phyloP scores from a whole-genome alignment of 2,329 filamentous ascomycete species.

The Tolypocladium guangdongense region DNA sequence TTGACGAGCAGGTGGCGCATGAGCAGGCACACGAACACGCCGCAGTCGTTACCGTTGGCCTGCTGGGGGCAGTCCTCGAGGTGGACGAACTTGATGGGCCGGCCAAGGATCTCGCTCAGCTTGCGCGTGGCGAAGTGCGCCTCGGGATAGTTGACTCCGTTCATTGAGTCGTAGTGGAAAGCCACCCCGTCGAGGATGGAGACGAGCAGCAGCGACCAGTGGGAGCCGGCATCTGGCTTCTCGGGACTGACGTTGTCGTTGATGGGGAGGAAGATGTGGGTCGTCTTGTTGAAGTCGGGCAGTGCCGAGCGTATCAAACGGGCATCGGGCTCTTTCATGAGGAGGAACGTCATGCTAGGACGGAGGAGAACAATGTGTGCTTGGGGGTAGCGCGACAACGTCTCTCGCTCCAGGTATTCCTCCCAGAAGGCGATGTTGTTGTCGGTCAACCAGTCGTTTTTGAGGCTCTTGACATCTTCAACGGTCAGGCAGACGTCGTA shows the following conservation, averaged over 20 bases:
- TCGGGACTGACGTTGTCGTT: slow-evolving; percentile 74
- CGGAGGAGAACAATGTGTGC: slow-evolving; percentile 84
- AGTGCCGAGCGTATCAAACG: slow-evolving; percentile 53
- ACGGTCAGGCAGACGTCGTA: slow-evolving; percentile 52
- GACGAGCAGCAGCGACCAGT: slow-evolving; percentile 91
- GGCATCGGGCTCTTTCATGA: slow-evolving; percentile 61
- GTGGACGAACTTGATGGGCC: slow-evolving; percentile 63
- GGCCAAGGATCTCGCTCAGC: slow-evolving; percentile 56
- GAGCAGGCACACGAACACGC: slow-evolving; percentile 87
- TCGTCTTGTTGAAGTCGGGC: slow-evolving; percentile 68
- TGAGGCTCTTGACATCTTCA: slow-evolving; percentile 80
- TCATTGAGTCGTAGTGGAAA: slow-evolving; percentile 92
- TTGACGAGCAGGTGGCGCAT: slow-evolving; percentile 92
- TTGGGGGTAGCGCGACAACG: slow-evolving; percentile 66
- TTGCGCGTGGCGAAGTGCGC: slow-evolving; percentile 60
- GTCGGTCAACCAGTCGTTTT: slow-evolving; percentile 92
- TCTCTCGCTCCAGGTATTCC: slow-evolving; percentile 88
- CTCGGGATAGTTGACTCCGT: slow-evolving; percentile 63
- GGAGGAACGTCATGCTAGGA: slow-evolving; percentile 84
- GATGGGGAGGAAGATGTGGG: slow-evolving; percentile 91
- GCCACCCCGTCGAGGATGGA: slow-evolving; percentile 79
- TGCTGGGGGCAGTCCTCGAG: slow-evolving; percentile 82
- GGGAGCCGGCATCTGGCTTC: slow-evolving; percentile 77
- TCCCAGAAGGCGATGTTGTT: slow-evolving; percentile 98
- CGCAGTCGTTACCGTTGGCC: slow-evolving; percentile 86